Base-by-base conservation (phyloP, 495 filamentous ascomycete genomes). In the Penicillium egyptiacum region DNA sequence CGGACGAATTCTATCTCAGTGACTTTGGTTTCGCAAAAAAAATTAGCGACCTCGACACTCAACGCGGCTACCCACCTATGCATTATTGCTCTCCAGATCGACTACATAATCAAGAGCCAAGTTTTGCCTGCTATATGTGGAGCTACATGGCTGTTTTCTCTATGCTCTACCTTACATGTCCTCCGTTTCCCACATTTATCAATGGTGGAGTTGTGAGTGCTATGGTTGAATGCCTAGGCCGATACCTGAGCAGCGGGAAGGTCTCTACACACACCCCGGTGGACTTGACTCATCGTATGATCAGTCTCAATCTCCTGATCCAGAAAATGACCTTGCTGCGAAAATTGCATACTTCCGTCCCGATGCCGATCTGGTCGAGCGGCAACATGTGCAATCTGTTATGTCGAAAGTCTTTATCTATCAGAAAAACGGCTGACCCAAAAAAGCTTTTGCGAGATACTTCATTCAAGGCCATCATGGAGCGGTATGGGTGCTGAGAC, bases 1-100 rank as follows among this genome's bases (percentile, higher is more conserved):
- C 70, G 3, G 64, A 75, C 8, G 74, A 79, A 43, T 80, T 83
- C 51, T 84, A 82, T 66, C 60, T 85, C 57, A 75, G 75, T 25
- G 66, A 78, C 39, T 78, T 86, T 56, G 83, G 84, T 25, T 63
- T 85, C 53, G 58, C 64, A 20, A 64, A 64, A 37, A 60, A 62
- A 50, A 42, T 50, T 25, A 56, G 55, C 47, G 59, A 66, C 26
- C 47, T 33, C n/a, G 42, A 20, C 1, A 61, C 37, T 46, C 43
- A 62, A 58, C 39, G 14, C 19, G 60, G 56, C 17, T 58, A 51
- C 31, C 45, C 56, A 48, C 51, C 51, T 54, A 39, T 33, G 45
- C 23, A 55, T 40, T 62, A 58, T 55, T 58, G 60, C 50, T 56
- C 60, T 43, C 50, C 55, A 53, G 55, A 62, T 55, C 53, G 55